These are phyloP conservation scores for Rhizopogon rudus DNA, from an alignment of 768 basidiomycete species.

Conservation along the genomic window DNA sequence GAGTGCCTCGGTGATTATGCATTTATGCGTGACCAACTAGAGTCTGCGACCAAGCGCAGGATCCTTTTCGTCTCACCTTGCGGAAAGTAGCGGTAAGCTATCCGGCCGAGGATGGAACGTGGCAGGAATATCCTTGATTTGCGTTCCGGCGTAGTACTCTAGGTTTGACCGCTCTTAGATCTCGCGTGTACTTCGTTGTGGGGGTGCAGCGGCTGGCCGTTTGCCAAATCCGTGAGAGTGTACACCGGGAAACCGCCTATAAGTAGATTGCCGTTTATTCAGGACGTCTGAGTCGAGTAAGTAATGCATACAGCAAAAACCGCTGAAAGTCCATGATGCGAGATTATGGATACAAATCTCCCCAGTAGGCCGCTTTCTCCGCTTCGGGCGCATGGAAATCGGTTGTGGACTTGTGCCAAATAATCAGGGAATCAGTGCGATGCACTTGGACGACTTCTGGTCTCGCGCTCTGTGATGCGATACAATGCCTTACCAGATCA, in stretches of 20 bases:
- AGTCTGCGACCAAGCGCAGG: background rate
- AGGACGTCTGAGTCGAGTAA: background rate
- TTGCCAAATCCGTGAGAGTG: background rate
- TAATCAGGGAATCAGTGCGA: background rate
- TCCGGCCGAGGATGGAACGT: background rate
- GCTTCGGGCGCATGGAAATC: background rate
- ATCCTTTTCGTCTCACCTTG: background rate
- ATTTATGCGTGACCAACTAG: too few species aligned
- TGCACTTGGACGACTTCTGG: background rate
- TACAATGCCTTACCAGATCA: background rate
- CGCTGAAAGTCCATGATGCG: constrained; percentile 2
- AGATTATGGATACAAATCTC: background rate
- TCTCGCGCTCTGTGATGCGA: background rate
- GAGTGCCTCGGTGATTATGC: constrained; percentile 1
- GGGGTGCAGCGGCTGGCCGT: background rate
- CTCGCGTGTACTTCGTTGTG: too few species aligned
- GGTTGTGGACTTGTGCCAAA: background rate
- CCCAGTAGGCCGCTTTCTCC: background rate
- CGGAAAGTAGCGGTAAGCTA: background rate
- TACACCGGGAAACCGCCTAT: background rate
- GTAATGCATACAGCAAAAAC: background rate
- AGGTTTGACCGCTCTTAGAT: background rate
- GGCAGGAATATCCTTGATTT: background rate
- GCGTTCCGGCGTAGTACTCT: background rate
- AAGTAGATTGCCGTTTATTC: background rate